Evolutionary conservation across 352 stramenopile genomes (phyloP).

Genomic region (Blastocystis sp.): DNA sequence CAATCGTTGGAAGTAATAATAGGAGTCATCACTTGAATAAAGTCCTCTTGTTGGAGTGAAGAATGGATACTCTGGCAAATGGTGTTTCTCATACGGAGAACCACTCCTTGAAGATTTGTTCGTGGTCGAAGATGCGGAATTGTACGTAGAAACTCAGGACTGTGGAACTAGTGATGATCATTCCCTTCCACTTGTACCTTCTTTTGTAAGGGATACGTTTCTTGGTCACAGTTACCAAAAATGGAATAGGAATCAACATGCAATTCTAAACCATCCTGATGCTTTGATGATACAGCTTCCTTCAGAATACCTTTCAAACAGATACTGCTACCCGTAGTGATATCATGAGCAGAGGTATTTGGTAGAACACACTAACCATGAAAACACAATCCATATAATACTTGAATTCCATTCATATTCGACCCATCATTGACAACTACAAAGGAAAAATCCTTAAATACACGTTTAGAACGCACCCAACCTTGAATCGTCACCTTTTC

Average conservation of each 20-base stretch:
- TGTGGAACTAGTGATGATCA: constrained; percentile 26
- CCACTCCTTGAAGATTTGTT: constrained; percentile 74
- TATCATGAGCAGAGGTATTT: neutral
- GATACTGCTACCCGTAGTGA: constrained; percentile 30
- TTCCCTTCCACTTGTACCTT: constrained; percentile 75
- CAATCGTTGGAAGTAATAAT: constrained; percentile 91
- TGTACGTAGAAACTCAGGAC: constrained; percentile 78
- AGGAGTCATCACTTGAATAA: constrained; percentile 86
- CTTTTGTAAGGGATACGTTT: constrained; percentile 74
- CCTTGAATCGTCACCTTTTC: constrained; percentile 82
- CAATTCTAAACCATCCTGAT: constrained; percentile 46
- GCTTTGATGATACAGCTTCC: neutral
- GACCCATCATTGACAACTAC: constrained; percentile 88
- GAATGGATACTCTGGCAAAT: constrained; percentile 84
- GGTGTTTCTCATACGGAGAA: constrained; percentile 82
- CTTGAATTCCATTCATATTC: constrained; percentile 77
- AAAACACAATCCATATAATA: constrained; percentile 71
- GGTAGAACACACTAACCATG: constrained; percentile 35
- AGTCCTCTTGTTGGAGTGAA: constrained; percentile 83
- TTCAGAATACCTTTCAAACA: neutral
- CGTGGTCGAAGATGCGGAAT: constrained; percentile 83
- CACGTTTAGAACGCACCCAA: constrained; percentile 83
- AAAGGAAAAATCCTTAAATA: constrained; percentile 82
- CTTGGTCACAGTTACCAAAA: neutral
- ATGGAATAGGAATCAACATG: constrained; percentile 16